Evolutionary conservation across 139 green algal genomes (phyloP), one percentile per base, ranked within the genome.

Genomic region (Chlorella sorokiniana): DNA sequence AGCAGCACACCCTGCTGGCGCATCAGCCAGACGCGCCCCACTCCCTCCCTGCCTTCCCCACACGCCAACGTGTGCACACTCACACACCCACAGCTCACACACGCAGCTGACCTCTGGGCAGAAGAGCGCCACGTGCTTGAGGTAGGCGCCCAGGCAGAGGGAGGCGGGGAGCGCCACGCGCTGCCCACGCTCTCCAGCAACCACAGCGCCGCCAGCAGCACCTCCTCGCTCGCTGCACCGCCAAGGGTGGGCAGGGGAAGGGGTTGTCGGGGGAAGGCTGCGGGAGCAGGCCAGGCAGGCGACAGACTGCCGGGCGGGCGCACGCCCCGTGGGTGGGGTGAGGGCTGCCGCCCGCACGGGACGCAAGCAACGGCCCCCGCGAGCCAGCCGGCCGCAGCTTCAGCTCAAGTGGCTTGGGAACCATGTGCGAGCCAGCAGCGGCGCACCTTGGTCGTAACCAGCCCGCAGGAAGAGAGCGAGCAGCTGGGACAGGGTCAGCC

Each of bases 151-250:
- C 38, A 83, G 78, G 37, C 37, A 59, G 33, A 52, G 3, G 29
- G 78, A 77, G 78, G 63, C 65, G 14, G 78, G 2, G 63, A 69
- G 52, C 78, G 67, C 29, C 37, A 18, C 8, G 37, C 71, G 51
- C 37, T 27, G 9, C 51, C n/a, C 33, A 33, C 31, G 20, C 67
- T 44, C 67, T 83, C 78, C 27, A 77, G 67, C 37, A 83, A 37
- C 78, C 78, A 83, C 37, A 83, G 78, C 27, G n/a, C 25, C 20
- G 78, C 67, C 25, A 83, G 78, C 37, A 83, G 69, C 14, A 59
- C 27, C 1, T 44, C 40, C 51, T 83, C 78, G 1, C n/a, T 44
- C 37, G 78, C 78, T 83, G 78, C 45, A 75, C 1, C 27, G 42
- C 16, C 8, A 31, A 23, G 1, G 16, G 5, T 3, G 35, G 29